Evolutionary conservation across 139 green algal species (phyloP).

Genomic region (Yamagishiella unicocca): DNA sequence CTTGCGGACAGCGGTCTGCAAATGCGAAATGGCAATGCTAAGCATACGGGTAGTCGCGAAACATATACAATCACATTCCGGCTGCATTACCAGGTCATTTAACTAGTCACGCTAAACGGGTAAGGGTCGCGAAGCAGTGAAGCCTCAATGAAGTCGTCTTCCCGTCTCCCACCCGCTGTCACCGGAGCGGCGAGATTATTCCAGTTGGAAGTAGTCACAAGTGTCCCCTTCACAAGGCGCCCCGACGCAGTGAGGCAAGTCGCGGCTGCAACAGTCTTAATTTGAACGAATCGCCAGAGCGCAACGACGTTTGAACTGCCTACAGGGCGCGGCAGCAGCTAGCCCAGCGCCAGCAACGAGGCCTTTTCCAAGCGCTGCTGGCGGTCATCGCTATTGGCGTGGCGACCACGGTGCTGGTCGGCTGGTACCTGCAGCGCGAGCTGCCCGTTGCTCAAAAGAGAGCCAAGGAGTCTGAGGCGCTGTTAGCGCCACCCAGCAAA

Average conservation of each 20-base stretch:
- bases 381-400: background rate
- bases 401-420: background rate
- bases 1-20: too few relatives aligned
- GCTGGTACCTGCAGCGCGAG: background rate
- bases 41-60: too few relatives aligned
- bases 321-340: too few relatives aligned
- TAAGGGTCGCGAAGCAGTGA: too few relatives aligned
- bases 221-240: slow-evolving; percentile 1
- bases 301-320: too few relatives aligned
- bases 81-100: too few relatives aligned
- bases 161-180: background rate
- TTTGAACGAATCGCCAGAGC: too few relatives aligned
- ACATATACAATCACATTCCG: too few relatives aligned
- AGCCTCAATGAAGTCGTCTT: background rate
- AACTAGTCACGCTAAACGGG: too few relatives aligned
- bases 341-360: background rate
- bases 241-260: background rate
- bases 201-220: background rate
- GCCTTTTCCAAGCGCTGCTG: background rate
- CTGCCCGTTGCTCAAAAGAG: background rate
- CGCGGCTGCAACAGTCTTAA: background rate
- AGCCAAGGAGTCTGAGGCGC: background rate
- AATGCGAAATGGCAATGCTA: too few relatives aligned
- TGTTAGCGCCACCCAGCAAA: slow-evolving; percentile 25
- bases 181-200: background rate